Percentiles rank a stretch among this genome's conserved stretches.
phyloP scores from a whole-genome alignment of 2,329 filamentous ascomycete species.

The Neofusicoccum parvum region DNA sequence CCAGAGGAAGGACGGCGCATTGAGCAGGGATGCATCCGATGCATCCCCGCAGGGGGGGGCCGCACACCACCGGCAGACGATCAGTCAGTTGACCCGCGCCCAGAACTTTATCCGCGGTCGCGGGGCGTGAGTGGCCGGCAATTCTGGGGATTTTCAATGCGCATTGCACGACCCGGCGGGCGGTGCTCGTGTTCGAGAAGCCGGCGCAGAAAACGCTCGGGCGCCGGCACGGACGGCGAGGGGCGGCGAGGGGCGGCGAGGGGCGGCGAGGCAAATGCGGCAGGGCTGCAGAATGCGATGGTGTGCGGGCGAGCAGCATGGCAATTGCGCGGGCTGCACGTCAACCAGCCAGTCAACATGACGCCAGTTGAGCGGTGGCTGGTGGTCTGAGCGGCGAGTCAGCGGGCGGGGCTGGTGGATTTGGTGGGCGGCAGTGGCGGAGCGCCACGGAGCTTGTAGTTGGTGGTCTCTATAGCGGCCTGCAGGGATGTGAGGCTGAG shows the following conservation, averaged over 20 bases:
- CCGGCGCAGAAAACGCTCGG: not conserved
- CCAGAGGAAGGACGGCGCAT: not conserved
- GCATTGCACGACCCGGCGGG: not conserved
- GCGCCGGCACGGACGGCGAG: too few species aligned
- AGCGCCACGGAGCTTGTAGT: constrained; percentile 18
- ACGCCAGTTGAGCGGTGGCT: constrained; percentile 13
- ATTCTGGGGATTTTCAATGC: not conserved
- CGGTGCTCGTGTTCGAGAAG: not conserved
- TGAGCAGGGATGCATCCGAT: not conserved
- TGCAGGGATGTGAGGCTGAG: not conserved
- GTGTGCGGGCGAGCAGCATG: not conserved
- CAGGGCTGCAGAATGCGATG: constrained; percentile 2
- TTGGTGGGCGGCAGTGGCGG: constrained; percentile 11
- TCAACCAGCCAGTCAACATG: not conserved
- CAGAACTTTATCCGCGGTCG: not conserved
- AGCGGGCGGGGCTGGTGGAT: constrained; percentile 15
- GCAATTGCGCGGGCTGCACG: not conserved
- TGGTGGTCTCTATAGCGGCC: not conserved
- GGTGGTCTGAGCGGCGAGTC: constrained; percentile 17
- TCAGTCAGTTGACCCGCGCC: constrained; percentile 8
- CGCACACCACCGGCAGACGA: not conserved
- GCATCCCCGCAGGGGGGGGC: not conserved
- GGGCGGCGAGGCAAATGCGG: not conserved
- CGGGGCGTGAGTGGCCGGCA: not conserved
- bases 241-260: not conserved